A percentile compares a stretch with the other conserved stretches of the same genome.
phyloP scores from a whole-genome alignment of 2,329 filamentous ascomycete species.

The Penicillium thymicola region DNA sequence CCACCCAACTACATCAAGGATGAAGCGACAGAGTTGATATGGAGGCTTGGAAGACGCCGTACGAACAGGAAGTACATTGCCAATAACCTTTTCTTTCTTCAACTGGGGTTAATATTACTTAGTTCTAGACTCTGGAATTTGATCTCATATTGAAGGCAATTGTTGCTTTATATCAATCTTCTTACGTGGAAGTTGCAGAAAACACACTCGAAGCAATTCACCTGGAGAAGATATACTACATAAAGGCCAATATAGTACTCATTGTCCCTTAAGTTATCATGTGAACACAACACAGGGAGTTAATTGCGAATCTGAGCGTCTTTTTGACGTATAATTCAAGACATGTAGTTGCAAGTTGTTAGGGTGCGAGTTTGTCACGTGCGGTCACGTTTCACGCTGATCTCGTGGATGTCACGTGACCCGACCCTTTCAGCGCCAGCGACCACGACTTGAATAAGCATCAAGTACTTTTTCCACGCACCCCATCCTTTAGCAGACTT shows the following conservation, averaged over 20 bases:
- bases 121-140: too few relatives aligned
- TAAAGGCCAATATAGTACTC: neutral
- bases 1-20: neutral
- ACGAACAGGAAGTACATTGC: fast-evolving
- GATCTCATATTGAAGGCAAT: neutral
- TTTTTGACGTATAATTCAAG: neutral
- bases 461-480: neutral
- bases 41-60: neutral
- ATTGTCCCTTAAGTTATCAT: fast-evolving
- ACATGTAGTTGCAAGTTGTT: neutral
- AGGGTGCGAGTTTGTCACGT: constrained; percentile 2
- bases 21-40: neutral
- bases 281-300: too few relatives aligned
- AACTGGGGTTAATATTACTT: neutral
- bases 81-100: neutral
- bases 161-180: neutral
- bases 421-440: neutral
- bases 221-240: neutral
- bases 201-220: neutral
- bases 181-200: neutral
- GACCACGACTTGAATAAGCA: neutral
- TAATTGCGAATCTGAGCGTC: neutral
- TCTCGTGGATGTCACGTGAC: neutral
- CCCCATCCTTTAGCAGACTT: neutral
- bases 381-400: neutral